phyloP scores from a whole-genome alignment of 164 flowering plant species.

The Malania oleifera region DNA sequence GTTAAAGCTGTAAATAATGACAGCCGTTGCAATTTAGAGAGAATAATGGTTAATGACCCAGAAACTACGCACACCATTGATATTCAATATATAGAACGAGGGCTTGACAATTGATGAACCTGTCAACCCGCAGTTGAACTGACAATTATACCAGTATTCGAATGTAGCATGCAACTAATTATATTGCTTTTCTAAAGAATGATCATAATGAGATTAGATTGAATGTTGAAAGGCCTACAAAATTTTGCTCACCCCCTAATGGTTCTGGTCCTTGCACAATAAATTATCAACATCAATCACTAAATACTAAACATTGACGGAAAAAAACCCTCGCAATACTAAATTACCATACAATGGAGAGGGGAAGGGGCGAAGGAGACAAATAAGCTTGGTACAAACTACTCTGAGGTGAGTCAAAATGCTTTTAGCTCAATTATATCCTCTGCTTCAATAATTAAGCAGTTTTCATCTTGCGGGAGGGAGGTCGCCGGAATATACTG shows the following conservation, averaged over 20 bases:
- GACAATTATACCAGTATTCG: too few relatives aligned
- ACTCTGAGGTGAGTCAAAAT: neutral
- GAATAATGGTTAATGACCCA: too few relatives aligned
- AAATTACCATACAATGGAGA: slow-evolving; percentile 1
- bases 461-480: slow-evolving; percentile 81
- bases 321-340: too few relatives aligned
- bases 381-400: neutral
- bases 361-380: neutral
- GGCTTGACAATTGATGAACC: too few relatives aligned
- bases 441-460: slow-evolving; percentile 31
- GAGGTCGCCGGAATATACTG: slow-evolving; percentile 83
- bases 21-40: too few relatives aligned
- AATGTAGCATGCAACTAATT: too few relatives aligned
- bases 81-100: too few relatives aligned
- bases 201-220: neutral
- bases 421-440: neutral
- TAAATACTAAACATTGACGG: neutral
- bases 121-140: too few relatives aligned
- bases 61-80: too few relatives aligned
- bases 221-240: neutral
- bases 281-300: slow-evolving; percentile 2
- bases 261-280: neutral
- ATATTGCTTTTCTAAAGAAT: too few relatives aligned
- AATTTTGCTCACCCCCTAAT: neutral
- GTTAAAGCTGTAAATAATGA: too few relatives aligned